phyloP scores from a whole-genome alignment of 202 grass and related monocot species.

The Brachypodium distachyon region DNA sequence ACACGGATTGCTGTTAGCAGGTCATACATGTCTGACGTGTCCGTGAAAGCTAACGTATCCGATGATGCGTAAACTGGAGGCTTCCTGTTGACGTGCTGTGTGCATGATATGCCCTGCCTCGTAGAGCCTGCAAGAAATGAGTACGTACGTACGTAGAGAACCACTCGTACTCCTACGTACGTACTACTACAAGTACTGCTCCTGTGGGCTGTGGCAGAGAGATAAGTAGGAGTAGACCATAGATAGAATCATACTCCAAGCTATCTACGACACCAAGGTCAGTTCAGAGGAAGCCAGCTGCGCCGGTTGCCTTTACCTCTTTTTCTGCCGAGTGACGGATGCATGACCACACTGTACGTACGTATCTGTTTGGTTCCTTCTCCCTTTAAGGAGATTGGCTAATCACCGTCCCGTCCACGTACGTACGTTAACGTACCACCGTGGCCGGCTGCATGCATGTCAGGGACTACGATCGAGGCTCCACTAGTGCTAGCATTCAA shows the following conservation, averaged over 20 bases:
- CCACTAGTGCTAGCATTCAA: not conserved
- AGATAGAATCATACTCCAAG: not conserved
- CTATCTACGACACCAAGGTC: not conserved
- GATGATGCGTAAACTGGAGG: constrained; percentile 2
- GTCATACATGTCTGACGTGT: not conserved
- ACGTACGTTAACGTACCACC: not conserved
- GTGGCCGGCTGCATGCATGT: not conserved
- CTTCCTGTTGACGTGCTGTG: not conserved
- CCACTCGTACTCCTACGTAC: not conserved
- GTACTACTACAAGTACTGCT: not conserved
- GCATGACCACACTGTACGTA: not conserved
- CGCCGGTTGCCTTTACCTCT: not conserved
- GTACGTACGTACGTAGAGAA: not conserved
- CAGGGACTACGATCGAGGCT: not conserved
- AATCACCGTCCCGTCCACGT: constrained; percentile 5
- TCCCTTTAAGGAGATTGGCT: not conserved
- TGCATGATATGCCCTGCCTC: not conserved
- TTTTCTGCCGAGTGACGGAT: not conserved
- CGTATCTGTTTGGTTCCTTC: constrained; percentile 11
- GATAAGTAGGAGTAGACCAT: too few relatives aligned
- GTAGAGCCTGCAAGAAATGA: not conserved
- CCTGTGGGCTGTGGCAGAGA: too few relatives aligned
- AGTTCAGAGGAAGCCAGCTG: not conserved
- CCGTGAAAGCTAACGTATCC: not conserved
- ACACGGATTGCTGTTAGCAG: not conserved